phyloP scores from a whole-genome alignment of 2,329 filamentous ascomycete species.

The Talaromyces sp. region DNA sequence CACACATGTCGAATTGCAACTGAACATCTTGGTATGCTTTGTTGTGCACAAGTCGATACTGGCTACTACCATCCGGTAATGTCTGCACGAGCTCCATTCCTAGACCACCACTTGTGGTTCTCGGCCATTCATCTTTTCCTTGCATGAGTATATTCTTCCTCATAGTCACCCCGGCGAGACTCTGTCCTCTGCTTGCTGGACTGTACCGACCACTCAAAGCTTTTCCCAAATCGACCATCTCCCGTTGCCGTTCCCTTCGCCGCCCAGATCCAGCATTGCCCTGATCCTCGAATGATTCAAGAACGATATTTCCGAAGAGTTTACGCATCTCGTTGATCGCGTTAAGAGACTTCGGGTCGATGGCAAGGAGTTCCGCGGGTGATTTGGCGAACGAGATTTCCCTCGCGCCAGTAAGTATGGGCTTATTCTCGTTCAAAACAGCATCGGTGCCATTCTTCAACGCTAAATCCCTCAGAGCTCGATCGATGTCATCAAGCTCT shows the following conservation, averaged over 20 bases:
- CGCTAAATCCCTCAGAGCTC: slow-evolving; percentile 56
- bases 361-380: slow-evolving; percentile 51
- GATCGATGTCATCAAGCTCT: slow-evolving; percentile 61
- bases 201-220: slow-evolving; percentile 51
- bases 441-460: slow-evolving; percentile 32
- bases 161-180: slow-evolving; percentile 64
- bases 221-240: slow-evolving; percentile 48
- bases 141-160: slow-evolving; percentile 79
- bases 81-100: slow-evolving; percentile 68
- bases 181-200: slow-evolving; percentile 54
- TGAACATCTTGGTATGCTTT: slow-evolving; percentile 69
- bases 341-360: slow-evolving; percentile 71
- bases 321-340: slow-evolving; percentile 86
- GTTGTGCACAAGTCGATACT: slow-evolving; percentile 77
- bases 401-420: background rate
- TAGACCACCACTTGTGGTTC: slow-evolving; percentile 70
- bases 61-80: slow-evolving; percentile 53
- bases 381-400: slow-evolving; percentile 25
- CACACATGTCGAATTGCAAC: slow-evolving; percentile 67
- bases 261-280: slow-evolving; percentile 38
- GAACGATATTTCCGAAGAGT: slow-evolving; percentile 61
- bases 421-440: slow-evolving; percentile 32
- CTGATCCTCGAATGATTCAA: slow-evolving; percentile 54
- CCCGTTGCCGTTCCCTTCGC: slow-evolving; percentile 52
- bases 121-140: slow-evolving; percentile 82